Evolutionary conservation across 2,329 filamentous ascomycete genomes (phyloP), one percentile per base, ranked within the genome.

Genomic region (Rhynchosporium agropyri): DNA sequence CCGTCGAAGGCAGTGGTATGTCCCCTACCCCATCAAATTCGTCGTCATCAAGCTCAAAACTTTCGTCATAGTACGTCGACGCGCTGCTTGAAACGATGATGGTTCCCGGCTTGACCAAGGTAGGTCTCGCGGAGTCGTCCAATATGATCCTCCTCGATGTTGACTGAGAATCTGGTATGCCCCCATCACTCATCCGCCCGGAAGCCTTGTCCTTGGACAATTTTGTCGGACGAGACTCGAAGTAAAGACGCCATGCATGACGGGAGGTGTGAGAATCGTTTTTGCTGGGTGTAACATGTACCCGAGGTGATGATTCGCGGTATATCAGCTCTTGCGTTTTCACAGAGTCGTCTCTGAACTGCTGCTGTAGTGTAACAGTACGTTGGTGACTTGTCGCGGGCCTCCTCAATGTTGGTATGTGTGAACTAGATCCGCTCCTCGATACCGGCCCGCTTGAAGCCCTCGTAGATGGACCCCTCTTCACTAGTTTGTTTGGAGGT

Each of bases 301-400:
- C 53, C 58, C 62, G 60, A 28, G 58, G 64, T 20, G 63, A 33
- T 36, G 67, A 63, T 9, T 62, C 64, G 29, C 60, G 62, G 36
- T 63, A 65, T 33, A 62, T 40, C 43, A 65, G 58, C 38, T 65
- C 61, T 48, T 66, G 66, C 29, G 65, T 58, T 36, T 61, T 67
- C 20, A 58, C 58, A 12, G 69, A 67, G 57, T 71, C 69, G 48
- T 72, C 67, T 58, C 62, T 69, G 59, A 72, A 73, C 61, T 74
- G 71, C 65, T 86, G 83, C 68, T 90, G 85, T 33, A 91, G 77
- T 1, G 88, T 91, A 40, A 85, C 86, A 51, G 88, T 89, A 70
- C 90, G 83, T 74, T 93, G 89, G 72, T 92, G 89, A 74, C 90
- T 92, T 20, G 90, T 93, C 51, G 89, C 89, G 58, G 90, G 90